Conservation (phyloP, 768 basidiomycete genomes). For the Boletus barrowsii region DNA sequence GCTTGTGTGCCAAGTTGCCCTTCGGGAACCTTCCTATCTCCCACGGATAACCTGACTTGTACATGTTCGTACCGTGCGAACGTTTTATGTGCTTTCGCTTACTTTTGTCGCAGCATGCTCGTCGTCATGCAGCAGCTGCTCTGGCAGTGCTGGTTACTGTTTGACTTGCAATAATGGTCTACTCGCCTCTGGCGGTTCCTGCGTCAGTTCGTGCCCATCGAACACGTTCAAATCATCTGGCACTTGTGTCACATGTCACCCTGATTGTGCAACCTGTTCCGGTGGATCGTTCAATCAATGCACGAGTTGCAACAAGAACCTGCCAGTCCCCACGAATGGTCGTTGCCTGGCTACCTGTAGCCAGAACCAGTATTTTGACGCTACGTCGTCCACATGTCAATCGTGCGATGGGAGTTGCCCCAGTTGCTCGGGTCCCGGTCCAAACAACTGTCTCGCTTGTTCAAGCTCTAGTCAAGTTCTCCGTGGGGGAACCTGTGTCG, state of each 20-base stretch:
- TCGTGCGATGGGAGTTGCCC: conserved; percentile 75
- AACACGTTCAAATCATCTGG: conserved; percentile 65
- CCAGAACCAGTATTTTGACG: conserved; percentile 70
- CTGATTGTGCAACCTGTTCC: conserved; percentile 82
- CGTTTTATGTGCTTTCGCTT: background rate
- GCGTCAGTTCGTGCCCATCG: conserved; percentile 71
- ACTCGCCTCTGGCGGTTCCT: conserved; percentile 70
- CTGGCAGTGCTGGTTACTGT: conserved; percentile 65
- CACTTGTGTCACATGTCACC: conserved; percentile 73
- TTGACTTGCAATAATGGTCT: conserved; percentile 65
- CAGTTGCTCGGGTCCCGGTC: conserved; percentile 69
- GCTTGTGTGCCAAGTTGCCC: conserved; percentile 72
- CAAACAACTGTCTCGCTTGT: conserved; percentile 71
- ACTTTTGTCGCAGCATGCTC: conserved; percentile 52
- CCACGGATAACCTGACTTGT: conserved; percentile 72
- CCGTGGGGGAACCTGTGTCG: conserved; percentile 59
- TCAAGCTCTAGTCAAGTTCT: conserved; percentile 60
- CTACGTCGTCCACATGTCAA: conserved; percentile 58
- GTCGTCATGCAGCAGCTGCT: conserved; percentile 71
- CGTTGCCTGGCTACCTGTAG: conserved; percentile 78
- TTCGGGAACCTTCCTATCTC: conserved; percentile 65
- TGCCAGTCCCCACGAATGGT: conserved; percentile 72
- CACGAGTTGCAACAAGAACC: conserved; percentile 59
- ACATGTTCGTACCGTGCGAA: conserved; percentile 46
- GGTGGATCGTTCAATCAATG: conserved; percentile 81